Base-by-base conservation (phyloP, 345 rosid genomes). In the Salix brachista region DNA sequence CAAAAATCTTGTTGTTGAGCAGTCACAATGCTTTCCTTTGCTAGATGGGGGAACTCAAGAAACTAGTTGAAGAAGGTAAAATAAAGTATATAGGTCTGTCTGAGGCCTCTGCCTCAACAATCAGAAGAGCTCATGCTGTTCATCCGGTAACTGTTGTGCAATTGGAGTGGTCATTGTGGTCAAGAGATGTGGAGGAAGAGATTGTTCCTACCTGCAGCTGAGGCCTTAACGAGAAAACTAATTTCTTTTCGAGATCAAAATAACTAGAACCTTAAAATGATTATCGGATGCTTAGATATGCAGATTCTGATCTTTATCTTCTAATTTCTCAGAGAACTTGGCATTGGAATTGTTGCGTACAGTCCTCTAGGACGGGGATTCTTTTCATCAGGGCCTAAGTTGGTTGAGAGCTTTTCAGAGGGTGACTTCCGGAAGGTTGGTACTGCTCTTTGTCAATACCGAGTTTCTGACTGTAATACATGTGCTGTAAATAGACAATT, bases 81-180 rank as follows among this genome's bases (percentile, higher is more conserved):
- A 82, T 93, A 75, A 93, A 90, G 84, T 91, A 90, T 54, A 71
- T 89, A 0, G 97, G 92, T 61, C 74, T 93, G 14, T 90, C 94
- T 0, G 92, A 93, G 84, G 97, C 94, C 48, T 93, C 94, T 16
- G 90, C 93, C 25, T 88, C 96, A 32, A 88, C 94, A 34, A 91
- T 93, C 67, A 88, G 91, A 83, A 79, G 98, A 70, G 98, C 94
- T 21, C 94, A 91, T 75, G 91, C 89, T 30, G 87, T 90, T 82
- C 98, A 91, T 69, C 97, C 97, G 0, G 79, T 91, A 32, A 91
- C 90, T 13, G 93, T 90, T 3, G 84, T 91, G 16, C 93, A 91
- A 62, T 77, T 90, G 44, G 98, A 91, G 72, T 91, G 97, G 98
- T 91, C 97, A 2, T 79, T 93, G 61, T 91, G 94, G 97, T 68